Evolutionary conservation across 2,329 filamentous ascomycete species (phyloP), one percentile per base, ranked within the genome.

Genomic region (Arthroderma sp.): DNA sequence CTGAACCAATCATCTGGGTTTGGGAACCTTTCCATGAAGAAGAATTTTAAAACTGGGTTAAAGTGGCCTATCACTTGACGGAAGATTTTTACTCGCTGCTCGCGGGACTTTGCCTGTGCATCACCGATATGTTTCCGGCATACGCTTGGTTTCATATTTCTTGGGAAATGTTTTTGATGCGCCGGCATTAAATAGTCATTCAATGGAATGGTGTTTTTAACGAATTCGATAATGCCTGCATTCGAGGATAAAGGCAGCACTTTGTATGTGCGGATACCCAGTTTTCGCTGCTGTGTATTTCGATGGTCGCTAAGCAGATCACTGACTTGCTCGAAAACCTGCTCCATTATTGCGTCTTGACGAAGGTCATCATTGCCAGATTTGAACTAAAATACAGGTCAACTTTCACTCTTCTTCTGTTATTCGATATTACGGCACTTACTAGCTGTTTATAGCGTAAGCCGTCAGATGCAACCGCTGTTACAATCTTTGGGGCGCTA

Each of bases 261-360:
- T 64, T 95, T 95, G 73, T 99, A 99, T 0, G 91, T 96, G 47
- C 93, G 76, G 57, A 99, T 93, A 6, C 83, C 85, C 7, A 99
- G 72, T 51, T 85, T 85, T 4, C 91, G 81, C 58, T 94, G 87
- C 34, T 87, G 82, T 2, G 91, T 95, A 8, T 81, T 76, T 45
- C 85, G 81, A 61, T 96, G 87, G 40, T 85, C 81, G 59, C 85
- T 84, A 28, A 99, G 71, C 22, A 98, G 76, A 42, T 85, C 84
- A 47, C 87, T 96, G 22, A 95, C 91, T 63, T 94, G 87, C 47
- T 88, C 85, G 61, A 98, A 99, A 1, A 98, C 91, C 64, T 99
- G 91, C 63, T 98, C 93, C 93, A 99, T 99, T 70, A 80, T 98
- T 38, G 89, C 86, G 57, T 99, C 91, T 67, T 98, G 91, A 6